A percentile compares a stretch with the other conserved stretches of the same genome.
These are phyloP conservation scores for Rhizopogon rudus DNA, from an alignment of 768 basidiomycete genomes.

Conservation along the genomic window DNA sequence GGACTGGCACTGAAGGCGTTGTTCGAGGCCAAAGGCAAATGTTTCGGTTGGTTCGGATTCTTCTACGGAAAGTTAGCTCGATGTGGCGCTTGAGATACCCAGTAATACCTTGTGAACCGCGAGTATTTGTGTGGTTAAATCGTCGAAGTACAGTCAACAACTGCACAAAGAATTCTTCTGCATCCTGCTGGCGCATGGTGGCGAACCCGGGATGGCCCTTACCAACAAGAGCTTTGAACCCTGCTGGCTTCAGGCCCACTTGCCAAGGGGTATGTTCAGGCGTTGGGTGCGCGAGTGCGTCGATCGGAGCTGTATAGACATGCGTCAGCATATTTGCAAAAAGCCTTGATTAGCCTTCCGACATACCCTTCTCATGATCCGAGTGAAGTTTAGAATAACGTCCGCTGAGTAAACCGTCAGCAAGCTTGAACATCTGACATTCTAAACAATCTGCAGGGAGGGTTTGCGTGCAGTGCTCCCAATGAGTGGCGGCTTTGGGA, in stretches of 20 bases:
- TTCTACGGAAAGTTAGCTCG: neutral
- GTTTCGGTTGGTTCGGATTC: constrained; percentile 61
- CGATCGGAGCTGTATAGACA: constrained; percentile 16
- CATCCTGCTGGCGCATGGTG: constrained; percentile 96
- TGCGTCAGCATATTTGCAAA: constrained; percentile 12
- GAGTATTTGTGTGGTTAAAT: constrained; percentile 46
- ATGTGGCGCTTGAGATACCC: constrained; percentile 17
- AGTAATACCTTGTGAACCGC: constrained; percentile 29
- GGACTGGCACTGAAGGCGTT: constrained; percentile 74
- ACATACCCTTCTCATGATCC: constrained; percentile 15
- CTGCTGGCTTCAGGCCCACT: constrained; percentile 73
- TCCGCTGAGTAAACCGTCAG: constrained; percentile 89
- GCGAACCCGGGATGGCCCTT: constrained; percentile 91
- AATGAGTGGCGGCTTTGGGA: constrained; percentile 45
- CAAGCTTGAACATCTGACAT: constrained; percentile 91
- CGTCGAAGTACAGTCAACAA: constrained; percentile 70
- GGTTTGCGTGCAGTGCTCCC: constrained; percentile 52
- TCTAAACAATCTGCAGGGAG: constrained; percentile 86
- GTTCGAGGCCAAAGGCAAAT: constrained; percentile 83
- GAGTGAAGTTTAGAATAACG: constrained; percentile 72
- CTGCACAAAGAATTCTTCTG: constrained; percentile 90
- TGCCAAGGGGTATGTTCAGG: constrained; percentile 40
- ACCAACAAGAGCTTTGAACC: constrained; percentile 87
- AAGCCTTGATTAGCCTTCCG: neutral
- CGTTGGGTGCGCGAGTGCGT: constrained; percentile 27